These are phyloP conservation scores for Xylariaceae sp. DNA, from an alignment of 2,329 filamentous ascomycete species.

Conservation along the genomic window DNA sequence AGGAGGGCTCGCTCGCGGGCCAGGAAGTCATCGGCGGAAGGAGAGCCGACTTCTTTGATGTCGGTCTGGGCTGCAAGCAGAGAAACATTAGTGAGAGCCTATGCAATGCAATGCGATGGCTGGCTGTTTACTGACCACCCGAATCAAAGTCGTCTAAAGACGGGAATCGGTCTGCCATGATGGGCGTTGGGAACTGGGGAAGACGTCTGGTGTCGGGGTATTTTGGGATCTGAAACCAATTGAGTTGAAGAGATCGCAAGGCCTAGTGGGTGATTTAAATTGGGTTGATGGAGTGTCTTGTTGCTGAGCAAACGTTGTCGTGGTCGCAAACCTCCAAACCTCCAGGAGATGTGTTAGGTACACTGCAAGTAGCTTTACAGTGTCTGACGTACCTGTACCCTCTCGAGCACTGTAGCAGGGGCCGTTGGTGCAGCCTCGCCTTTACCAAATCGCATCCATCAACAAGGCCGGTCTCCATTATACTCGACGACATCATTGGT, in stretches of 20 bases:
- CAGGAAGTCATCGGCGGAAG: conserved; percentile 79
- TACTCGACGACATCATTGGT: too few species aligned
- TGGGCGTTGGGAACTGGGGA: conserved; percentile 19
- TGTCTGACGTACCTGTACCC: neutral
- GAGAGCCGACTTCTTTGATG: conserved; percentile 55
- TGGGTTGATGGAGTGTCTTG: conserved; percentile 1
- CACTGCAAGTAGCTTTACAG: conserved; percentile 3
- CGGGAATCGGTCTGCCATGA: conserved; percentile 76
- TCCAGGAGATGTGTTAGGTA: neutral
- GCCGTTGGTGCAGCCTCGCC: too few species aligned
- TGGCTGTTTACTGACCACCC: conserved; percentile 46
- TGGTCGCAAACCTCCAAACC: neutral
- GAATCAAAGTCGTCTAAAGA: conserved; percentile 76
- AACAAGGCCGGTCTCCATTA: too few species aligned
- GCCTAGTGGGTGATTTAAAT: neutral
- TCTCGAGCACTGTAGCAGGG: neutral
- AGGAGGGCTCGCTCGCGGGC: conserved; percentile 86
- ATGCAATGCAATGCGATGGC: neutral
- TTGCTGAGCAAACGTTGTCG: neutral
- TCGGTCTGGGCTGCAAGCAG: conserved; percentile 62
- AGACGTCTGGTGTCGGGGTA: neutral
- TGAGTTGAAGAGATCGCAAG: neutral
- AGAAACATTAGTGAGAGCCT: conserved; percentile 1
- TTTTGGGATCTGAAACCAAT: neutral
- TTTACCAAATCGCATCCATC: too few species aligned